Base-by-base conservation (phyloP, 73 alveolate genomes). In the Paramecium sonneborni region DNA sequence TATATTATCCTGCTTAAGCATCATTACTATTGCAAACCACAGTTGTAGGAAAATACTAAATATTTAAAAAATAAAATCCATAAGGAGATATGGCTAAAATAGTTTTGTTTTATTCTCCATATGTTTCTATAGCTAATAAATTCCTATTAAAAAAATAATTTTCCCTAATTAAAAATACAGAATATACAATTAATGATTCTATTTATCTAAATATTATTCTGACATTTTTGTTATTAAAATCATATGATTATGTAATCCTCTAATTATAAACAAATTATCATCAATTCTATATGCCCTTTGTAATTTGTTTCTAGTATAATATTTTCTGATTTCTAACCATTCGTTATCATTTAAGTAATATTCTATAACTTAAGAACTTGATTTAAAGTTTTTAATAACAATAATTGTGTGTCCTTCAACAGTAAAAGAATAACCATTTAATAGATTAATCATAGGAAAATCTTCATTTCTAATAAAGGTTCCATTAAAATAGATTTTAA, bases 191-290 rank as follows among this genome's bases (percentile, higher is more conserved):
- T 67, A 67, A 30, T 67, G 48, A 67, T 30, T 24, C 12, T 67
- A 3, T 12, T 67, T 67, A 24, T 67, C 44, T 24, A 67, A 67
- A 30, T 26, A 30, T 67, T 67, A 5, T 24, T 21, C 18, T 26
- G 44, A 3, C 84, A 67, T 67, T 67, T 12, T 67, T 12, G 38
- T 67, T 5, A 67, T 2, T 32, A 67, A 14, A 4, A 67, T 67
- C 12, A 21, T 67, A 4, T 67, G 84, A 30, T 67, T 44, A 67
- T 67, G 84, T 26, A 67, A 67, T 26, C 84, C 84, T 67, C 84
- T 67, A 5, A 67, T 14, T 30, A 67, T 67, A 67, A 32, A 20
- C 12, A 67, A 12, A 67, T 67, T 67, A 52, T 52, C 68, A 67
- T 26, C 38, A 26, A 67, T 67, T 12, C 20, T 67, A 10, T 67